Percentiles rank a stretch among this genome's conserved stretches.
These are phyloP conservation scores for Trichoderma reesei DNA, from an alignment of 495 filamentous ascomycete genomes.

Conservation along the genomic window DNA sequence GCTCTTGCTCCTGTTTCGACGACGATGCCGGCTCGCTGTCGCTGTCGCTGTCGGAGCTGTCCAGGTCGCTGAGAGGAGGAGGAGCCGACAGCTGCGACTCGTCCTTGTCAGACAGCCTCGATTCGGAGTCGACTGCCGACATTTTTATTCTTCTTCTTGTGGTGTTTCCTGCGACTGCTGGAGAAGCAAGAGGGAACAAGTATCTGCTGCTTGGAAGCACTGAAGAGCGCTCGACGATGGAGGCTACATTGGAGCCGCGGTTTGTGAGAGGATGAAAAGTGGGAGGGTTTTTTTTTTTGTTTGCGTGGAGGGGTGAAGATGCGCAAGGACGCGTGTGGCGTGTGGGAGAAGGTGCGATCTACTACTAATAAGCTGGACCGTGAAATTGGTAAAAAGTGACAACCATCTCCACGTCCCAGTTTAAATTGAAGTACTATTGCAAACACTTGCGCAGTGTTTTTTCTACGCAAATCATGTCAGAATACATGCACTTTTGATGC, in stretches of 20 bases:
- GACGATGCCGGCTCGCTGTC: constrained; percentile 17
- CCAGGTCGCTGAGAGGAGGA: constrained; percentile 14
- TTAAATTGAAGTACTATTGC: too few relatives aligned
- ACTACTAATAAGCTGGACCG: neutral
- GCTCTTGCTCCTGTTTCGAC: constrained; percentile 11
- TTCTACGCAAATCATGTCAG: neutral
- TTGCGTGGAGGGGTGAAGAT: neutral
- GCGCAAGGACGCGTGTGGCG: neutral
- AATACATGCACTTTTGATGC: too few relatives aligned
- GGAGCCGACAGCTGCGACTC: constrained; percentile 20
- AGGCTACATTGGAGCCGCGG: neutral
- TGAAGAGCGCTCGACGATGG: neutral
- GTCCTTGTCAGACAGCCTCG: constrained; percentile 18
- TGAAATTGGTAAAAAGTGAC: neutral
- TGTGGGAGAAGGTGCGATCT: too few relatives aligned
- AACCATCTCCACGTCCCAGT: too few relatives aligned
- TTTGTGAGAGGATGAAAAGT: neutral
- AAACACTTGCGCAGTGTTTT: too few relatives aligned
- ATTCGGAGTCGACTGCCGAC: constrained; percentile 17
- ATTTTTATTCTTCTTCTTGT: constrained; percentile 14
- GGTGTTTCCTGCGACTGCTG: neutral
- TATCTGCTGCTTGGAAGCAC: neutral
- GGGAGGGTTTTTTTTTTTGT: neutral
- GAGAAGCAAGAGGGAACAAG: neutral
- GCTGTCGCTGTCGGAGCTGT: constrained; percentile 19